Evolutionary conservation across 208 protist genomes (phyloP).

Genomic region (Leishmania lainsoni): DNA sequence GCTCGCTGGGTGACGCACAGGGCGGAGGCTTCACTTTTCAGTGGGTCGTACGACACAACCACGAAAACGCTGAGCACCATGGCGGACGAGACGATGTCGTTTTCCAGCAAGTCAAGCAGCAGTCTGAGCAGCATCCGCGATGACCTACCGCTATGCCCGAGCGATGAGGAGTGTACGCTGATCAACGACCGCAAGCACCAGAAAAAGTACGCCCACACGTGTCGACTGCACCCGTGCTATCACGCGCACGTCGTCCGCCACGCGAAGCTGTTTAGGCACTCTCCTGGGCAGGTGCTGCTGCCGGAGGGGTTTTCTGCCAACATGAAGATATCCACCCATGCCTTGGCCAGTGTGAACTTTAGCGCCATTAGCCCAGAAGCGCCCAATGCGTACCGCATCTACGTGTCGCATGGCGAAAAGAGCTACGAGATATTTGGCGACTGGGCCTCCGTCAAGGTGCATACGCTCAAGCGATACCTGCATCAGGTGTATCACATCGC

Average conservation of each 20-base stretch:
- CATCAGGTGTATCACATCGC: slow-evolving; percentile 86
- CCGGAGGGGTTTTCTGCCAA: slow-evolving; percentile 45
- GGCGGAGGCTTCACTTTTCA: background rate
- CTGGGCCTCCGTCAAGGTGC: slow-evolving; percentile 80
- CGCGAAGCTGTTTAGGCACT: slow-evolving; percentile 82
- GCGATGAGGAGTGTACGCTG: slow-evolving; percentile 65
- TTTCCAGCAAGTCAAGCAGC: slow-evolving; percentile 59
- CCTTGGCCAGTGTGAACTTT: slow-evolving; percentile 82
- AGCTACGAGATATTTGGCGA: slow-evolving; percentile 90
- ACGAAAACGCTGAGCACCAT: slow-evolving; percentile 21
- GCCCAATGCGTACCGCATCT: slow-evolving; percentile 80
- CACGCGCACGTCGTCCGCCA: slow-evolving; percentile 78
- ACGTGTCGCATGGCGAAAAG: slow-evolving; percentile 72
- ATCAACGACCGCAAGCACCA: slow-evolving; percentile 90
- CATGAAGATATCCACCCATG: slow-evolving; percentile 58
- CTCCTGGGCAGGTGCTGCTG: slow-evolving; percentile 62
- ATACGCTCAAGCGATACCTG: slow-evolving; percentile 89
- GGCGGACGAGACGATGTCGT: slow-evolving; percentile 42
- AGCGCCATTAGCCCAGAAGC: slow-evolving; percentile 81
- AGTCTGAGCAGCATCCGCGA: slow-evolving; percentile 69
- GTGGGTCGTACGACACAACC: slow-evolving; percentile 17
- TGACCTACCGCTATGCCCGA: slow-evolving; percentile 69
- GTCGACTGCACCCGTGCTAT: slow-evolving; percentile 86
- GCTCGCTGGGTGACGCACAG: background rate
- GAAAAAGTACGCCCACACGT: slow-evolving; percentile 82